Base-by-base conservation (phyloP, 106 monocot species). In the Acorus gramineus region DNA sequence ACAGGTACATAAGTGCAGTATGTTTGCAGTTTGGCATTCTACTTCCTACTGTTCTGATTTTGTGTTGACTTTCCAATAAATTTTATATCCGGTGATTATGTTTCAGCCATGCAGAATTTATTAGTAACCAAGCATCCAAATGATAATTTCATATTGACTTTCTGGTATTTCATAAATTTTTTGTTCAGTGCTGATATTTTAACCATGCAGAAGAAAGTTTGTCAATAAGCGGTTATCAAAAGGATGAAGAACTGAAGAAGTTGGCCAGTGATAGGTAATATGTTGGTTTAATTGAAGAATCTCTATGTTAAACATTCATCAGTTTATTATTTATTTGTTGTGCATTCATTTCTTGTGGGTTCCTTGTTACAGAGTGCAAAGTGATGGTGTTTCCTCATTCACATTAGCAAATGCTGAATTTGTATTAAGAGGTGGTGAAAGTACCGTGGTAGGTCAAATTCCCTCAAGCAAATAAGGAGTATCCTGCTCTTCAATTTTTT, bases 351-450 rank as follows among this genome's bases (percentile, higher is more conserved):
- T 57, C 44, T 47, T 56, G 5, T 14, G 47, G 44, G 55, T 66
- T 70, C 55, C 13, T 71, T 65, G 53, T 66, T 69, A 68, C 74
- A 87, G 87, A 53, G 56, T 69, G 52, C 48, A 50, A 49, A 65
- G 76, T 66, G 52, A 44, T 63, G 77, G 73, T 72, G 13, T 46
- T 61, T 66, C 77, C 59, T 78, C 53, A 61, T 67, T 82, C 14
- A 70, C 56, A 45, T 60, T 83, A 65, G 76, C 85, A 50, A 76
- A 87, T 57, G 12, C 71, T 61, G 75, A 85, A 70, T 69, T 90
- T 52, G 66, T 85, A 47, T 71, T 95, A 62, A 78, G 57, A 64
- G 90, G 87, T 49, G 84, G 82, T 65, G 84, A 90, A 76, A 84
- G 70, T 63, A 86, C 80, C 66, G 79, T 60, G 77, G 95, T 95